phyloP scores from a whole-genome alignment of 2,329 filamentous ascomycete genomes.

The Hypoxylon sp. region DNA sequence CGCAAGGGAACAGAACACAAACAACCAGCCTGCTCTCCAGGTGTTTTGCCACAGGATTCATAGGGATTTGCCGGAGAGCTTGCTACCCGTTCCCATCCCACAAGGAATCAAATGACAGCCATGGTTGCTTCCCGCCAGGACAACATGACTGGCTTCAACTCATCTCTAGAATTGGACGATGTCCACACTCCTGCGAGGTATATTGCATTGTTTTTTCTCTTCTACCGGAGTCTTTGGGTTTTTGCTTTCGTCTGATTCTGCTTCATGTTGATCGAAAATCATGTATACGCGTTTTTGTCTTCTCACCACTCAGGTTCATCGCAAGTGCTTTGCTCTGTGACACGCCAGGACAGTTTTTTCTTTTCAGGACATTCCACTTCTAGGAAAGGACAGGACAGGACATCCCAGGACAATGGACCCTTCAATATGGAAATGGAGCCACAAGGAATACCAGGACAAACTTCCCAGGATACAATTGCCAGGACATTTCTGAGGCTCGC shows the following conservation, averaged over 20 bases:
- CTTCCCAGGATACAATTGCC: slow-evolving; percentile 28
- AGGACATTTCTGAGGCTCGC: slow-evolving; percentile 39
- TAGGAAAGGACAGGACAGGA: slow-evolving; percentile 36
- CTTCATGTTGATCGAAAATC: slow-evolving; percentile 43
- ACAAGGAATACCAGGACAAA: slow-evolving; percentile 31
- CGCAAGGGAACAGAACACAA: no score
- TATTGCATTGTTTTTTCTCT: slow-evolving; percentile 58
- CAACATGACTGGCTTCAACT: slow-evolving; percentile 62
- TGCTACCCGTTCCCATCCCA: slow-evolving; percentile 41
- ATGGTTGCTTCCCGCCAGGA: slow-evolving; percentile 57
- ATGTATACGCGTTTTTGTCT: slow-evolving; percentile 44
- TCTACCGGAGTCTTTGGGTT: slow-evolving; percentile 54
- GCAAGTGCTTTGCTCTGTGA: slow-evolving; percentile 41
- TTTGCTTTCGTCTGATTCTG: slow-evolving; percentile 50
- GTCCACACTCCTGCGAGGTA: slow-evolving; percentile 69
- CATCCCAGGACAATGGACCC: slow-evolving; percentile 31
- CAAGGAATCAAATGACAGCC: slow-evolving; percentile 59
- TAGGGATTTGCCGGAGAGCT: slow-evolving; percentile 36
- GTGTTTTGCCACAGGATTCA: slow-evolving; percentile 52
- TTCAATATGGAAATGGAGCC: slow-evolving; percentile 33
- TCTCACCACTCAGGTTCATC: slow-evolving; percentile 35
- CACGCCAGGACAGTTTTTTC: slow-evolving; percentile 23
- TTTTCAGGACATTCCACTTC: slow-evolving; percentile 25
- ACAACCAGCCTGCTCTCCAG: slow-evolving; percentile 22
- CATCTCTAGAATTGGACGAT: slow-evolving; percentile 63